These are phyloP conservation scores for Dichotomopilus funicola DNA, from an alignment of 2,329 filamentous ascomycete species.

Conservation along the genomic window DNA sequence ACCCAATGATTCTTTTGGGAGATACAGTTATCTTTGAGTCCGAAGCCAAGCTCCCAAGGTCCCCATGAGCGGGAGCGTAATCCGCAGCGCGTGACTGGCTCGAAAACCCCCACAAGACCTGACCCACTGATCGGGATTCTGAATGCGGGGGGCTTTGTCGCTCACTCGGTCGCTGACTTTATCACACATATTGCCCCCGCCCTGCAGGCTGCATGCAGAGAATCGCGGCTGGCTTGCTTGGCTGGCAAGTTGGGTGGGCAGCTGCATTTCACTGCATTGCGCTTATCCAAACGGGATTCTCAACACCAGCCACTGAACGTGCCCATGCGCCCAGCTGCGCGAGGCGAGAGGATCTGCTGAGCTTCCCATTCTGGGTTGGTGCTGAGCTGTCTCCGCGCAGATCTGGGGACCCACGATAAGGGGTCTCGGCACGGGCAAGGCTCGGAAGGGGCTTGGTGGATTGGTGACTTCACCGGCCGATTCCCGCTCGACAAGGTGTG, in stretches of 20 bases:
- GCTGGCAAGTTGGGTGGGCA: too few relatives aligned
- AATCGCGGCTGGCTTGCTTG: not conserved
- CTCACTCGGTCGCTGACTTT: too few relatives aligned
- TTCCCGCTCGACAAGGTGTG: not conserved
- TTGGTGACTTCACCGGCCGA: slow-evolving; percentile 9
- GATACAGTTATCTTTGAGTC: too few relatives aligned
- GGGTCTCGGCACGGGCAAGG: not conserved
- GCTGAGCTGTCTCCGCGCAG: slow-evolving; percentile 1
- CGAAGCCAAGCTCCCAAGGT: too few relatives aligned
- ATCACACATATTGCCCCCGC: too few relatives aligned
- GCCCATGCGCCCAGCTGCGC: not conserved
- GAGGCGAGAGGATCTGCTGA: not conserved
- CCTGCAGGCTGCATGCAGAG: slow-evolving; percentile 5
- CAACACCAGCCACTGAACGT: not conserved
- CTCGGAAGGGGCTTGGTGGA: not conserved
- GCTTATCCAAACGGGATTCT: not conserved
- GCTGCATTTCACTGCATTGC: not conserved
- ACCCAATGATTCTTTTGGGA: too few relatives aligned
- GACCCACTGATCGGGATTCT: too few relatives aligned
- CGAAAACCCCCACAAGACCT: too few relatives aligned
- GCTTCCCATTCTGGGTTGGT: slow-evolving; percentile 3
- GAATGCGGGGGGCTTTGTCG: too few relatives aligned
- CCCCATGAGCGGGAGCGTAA: too few relatives aligned
- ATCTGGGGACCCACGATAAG: slow-evolving; percentile 11
- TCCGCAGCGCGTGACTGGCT: too few relatives aligned